A percentile compares a stretch with the other conserved stretches of the same genome.
phyloP scores from a whole-genome alignment of 148 eudicot genomes.

The Polygonum aviculare region DNA sequence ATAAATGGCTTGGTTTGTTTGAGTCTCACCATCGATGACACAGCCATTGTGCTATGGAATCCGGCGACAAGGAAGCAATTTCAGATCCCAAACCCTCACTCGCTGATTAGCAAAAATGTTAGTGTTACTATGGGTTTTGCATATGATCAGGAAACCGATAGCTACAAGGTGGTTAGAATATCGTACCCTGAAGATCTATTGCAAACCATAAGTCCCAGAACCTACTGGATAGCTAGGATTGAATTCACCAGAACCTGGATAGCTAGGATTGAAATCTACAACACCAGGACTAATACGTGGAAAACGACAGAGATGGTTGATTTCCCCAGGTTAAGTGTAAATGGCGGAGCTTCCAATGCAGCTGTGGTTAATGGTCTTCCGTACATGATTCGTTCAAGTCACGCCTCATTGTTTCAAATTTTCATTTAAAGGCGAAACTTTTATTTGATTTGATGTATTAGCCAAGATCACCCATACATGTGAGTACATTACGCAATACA shows the following conservation, averaged over 20 bases:
- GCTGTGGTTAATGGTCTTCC: slow-evolving; percentile 2
- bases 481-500: not conserved
- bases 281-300: slow-evolving; percentile 16
- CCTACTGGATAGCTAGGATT: slow-evolving; percentile 11
- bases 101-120: not conserved
- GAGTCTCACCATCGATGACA: slow-evolving; percentile 9
- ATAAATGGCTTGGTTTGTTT: slow-evolving; percentile 23
- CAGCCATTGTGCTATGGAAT: slow-evolving; percentile 20
- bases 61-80: slow-evolving; percentile 18
- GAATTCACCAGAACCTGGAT: slow-evolving; percentile 15
- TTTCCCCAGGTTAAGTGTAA: slow-evolving; percentile 2
- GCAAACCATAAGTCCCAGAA: not conserved
- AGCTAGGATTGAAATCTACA: slow-evolving; percentile 21
- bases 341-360: not conserved
- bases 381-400: not conserved
- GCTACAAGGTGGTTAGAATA: slow-evolving; percentile 21
- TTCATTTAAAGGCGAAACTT: not conserved
- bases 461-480: not conserved
- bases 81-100: slow-evolving; percentile 11
- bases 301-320: not conserved
- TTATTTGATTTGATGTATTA: not conserved
- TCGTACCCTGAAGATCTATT: slow-evolving; percentile 7
- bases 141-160: slow-evolving; percentile 9
- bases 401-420: too few relatives aligned
- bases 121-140: slow-evolving; percentile 20